These are phyloP conservation scores for Annulohypoxylon truncatum DNA, from an alignment of 2,329 filamentous ascomycete species.

Conservation along the genomic window DNA sequence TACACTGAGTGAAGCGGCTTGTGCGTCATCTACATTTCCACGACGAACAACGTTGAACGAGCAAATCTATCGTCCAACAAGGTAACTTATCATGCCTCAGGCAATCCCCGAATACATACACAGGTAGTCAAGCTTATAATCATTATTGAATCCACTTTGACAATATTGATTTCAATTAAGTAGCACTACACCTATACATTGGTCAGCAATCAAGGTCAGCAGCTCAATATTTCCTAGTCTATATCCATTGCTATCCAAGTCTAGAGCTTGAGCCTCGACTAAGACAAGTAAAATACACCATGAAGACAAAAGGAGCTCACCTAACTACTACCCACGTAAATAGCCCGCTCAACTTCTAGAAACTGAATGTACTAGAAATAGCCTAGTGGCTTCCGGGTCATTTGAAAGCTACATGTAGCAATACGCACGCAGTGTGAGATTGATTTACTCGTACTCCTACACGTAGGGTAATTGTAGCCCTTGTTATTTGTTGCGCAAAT, in stretches of 20 bases:
- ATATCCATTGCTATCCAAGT: background rate
- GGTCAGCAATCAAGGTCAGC: background rate
- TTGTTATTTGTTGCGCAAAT: background rate
- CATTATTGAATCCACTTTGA: background rate
- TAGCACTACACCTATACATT: background rate
- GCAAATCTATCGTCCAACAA: too few relatives aligned
- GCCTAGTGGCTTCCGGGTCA: background rate
- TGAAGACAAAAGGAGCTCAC: background rate
- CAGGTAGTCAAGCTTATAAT: too few relatives aligned
- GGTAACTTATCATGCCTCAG: too few relatives aligned
- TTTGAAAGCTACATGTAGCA: background rate
- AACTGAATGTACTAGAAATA: background rate
- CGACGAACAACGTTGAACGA: background rate
- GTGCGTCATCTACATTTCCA: background rate
- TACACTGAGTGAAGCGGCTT: background rate
- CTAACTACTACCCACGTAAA: background rate
- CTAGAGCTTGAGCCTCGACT: background rate
- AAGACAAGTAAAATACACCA: background rate
- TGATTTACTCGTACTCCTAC: too few relatives aligned
- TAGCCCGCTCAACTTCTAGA: background rate
- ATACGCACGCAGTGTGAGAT: too few relatives aligned
- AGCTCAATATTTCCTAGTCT: background rate
- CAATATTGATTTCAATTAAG: background rate
- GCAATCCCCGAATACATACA: too few relatives aligned
- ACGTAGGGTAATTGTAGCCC: too few relatives aligned